A percentile compares a stretch with the other conserved stretches of the same genome.
Evolutionary conservation across 441 rosid genomes (phyloP).

Genomic region (Theobroma grandiflorum): DNA sequence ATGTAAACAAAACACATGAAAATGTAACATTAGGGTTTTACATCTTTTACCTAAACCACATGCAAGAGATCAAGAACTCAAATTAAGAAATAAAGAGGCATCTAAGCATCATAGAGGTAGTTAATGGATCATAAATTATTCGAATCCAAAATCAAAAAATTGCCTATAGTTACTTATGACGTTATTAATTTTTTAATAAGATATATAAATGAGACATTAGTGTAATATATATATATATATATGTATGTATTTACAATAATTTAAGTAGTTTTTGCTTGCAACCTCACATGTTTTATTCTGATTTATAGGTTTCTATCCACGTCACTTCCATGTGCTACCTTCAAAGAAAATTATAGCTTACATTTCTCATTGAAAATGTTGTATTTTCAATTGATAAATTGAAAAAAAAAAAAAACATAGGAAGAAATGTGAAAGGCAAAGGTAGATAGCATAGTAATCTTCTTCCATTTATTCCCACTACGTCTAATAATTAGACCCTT

Average conservation of each 20-base stretch:
- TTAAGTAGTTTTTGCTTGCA: not conserved
- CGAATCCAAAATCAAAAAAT: not conserved
- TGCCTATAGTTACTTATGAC: not conserved
- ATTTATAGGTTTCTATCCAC: conserved; percentile 1
- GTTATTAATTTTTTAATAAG: not conserved
- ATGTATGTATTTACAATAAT: not conserved
- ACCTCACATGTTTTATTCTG: not conserved
- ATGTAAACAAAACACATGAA: no score
- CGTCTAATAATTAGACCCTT: not conserved
- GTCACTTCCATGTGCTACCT: conserved; percentile 14
- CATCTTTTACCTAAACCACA: no score
- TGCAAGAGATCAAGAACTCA: no score
- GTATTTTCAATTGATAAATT: not conserved
- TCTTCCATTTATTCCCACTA: not conserved
- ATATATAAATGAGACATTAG: not conserved
- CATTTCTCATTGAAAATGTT: not conserved
- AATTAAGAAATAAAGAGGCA: no score
- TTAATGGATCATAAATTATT: not conserved
- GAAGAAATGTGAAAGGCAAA: not conserved
- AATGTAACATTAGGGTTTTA: no score
- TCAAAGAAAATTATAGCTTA: not conserved
- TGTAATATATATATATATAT: not conserved
- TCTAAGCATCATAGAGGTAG: no score
- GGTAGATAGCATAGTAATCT: not conserved
- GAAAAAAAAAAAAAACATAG: not conserved